Evolutionary conservation across 768 basidiomycete genomes (phyloP).

Genomic region (Lactarius akahatsu): DNA sequence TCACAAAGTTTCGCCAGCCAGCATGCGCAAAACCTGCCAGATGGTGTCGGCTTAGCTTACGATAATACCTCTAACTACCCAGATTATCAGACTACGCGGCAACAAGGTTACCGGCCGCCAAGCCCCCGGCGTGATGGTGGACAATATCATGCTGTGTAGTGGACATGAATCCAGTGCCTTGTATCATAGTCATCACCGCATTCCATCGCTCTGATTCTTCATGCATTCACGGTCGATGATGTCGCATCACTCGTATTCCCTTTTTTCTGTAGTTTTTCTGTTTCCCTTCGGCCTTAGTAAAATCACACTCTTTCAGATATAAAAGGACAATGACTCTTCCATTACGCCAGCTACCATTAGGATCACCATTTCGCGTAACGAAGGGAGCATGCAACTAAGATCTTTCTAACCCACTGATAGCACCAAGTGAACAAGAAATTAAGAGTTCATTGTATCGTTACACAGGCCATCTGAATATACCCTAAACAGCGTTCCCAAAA

Average conservation of each 20-base stretch:
- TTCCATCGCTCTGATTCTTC: background rate
- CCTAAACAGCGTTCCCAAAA: background rate
- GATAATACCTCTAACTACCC: background rate
- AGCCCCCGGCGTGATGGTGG: conserved; percentile 1
- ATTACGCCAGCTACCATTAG: too few relatives aligned
- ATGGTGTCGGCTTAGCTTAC: conserved; percentile 16
- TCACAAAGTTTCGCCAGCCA: conserved; percentile 12
- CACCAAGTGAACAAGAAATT: background rate
- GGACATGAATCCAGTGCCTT: background rate
- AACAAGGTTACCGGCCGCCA: background rate
- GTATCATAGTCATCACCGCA: conserved; percentile 35
- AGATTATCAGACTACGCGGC: background rate
- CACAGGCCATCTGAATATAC: background rate
- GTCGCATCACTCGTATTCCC: background rate
- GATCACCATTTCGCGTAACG: too few relatives aligned
- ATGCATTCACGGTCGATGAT: background rate
- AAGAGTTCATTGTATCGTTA: background rate
- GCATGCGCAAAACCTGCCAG: background rate
- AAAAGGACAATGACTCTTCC: too few relatives aligned
- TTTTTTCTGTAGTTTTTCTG: background rate
- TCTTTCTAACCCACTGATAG: background rate
- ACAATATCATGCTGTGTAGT: conserved; percentile 20
- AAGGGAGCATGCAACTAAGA: background rate
- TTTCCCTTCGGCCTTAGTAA: background rate
- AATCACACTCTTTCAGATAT: background rate